These are phyloP conservation scores for Themeda triandra DNA, from an alignment of 176 grass and related monocot genomes.

Conservation along the genomic window DNA sequence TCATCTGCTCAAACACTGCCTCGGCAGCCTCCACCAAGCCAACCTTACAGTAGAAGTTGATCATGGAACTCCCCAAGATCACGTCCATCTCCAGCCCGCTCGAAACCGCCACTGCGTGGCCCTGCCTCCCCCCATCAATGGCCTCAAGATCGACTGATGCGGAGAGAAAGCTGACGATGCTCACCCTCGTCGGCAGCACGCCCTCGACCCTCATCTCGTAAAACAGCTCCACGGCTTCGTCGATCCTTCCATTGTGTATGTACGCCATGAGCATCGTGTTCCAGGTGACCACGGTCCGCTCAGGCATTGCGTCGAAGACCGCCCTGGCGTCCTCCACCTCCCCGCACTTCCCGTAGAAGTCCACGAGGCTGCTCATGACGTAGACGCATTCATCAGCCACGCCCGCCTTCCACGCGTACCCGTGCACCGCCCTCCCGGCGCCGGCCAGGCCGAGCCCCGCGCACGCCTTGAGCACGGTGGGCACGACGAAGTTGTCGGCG, in stretches of 20 bases:
- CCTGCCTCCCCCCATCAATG: conserved; percentile 55
- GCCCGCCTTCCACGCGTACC: conserved; percentile 43
- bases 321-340: conserved; percentile 25
- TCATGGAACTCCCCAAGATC: conserved; percentile 61
- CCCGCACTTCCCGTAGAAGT: conserved; percentile 59
- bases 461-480: conserved; percentile 44
- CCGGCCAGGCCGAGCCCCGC: neutral
- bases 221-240: conserved; percentile 58
- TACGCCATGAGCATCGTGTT: conserved; percentile 74
- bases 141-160: conserved; percentile 40
- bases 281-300: conserved; percentile 60
- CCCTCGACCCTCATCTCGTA: conserved; percentile 53
- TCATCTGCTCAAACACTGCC: conserved; percentile 61
- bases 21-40: conserved; percentile 56
- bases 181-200: conserved; percentile 52
- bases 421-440: conserved; percentile 37
- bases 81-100: conserved; percentile 55
- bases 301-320: conserved; percentile 67
- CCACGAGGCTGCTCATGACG: conserved; percentile 67
- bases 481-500: conserved; percentile 46
- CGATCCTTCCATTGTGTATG: conserved; percentile 42
- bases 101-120: conserved; percentile 49
- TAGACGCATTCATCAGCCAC: conserved; percentile 43
- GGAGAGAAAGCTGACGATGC: conserved; percentile 48
- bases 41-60: conserved; percentile 65